phyloP scores from a whole-genome alignment of 805 yeast genomes.

The Komagataella populi region DNA sequence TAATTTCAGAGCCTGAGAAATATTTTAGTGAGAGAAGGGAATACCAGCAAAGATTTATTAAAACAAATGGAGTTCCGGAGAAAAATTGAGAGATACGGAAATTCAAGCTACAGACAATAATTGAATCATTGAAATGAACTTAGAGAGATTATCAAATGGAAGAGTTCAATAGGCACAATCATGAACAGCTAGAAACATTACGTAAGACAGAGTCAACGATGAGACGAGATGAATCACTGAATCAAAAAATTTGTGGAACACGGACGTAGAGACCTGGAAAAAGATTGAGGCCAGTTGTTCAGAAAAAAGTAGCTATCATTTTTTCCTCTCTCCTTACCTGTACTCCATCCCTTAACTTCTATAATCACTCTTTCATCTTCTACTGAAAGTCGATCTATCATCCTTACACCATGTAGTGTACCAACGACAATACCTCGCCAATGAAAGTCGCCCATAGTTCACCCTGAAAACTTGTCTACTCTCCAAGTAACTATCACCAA shows the following conservation, averaged over 20 bases:
- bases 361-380: not conserved
- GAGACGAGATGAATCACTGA: too few species aligned
- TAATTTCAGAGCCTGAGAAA: not conserved
- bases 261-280: too few species aligned
- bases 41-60: not conserved
- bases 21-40: not conserved
- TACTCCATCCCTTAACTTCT: too few species aligned
- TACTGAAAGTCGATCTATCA: not conserved
- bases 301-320: too few species aligned
- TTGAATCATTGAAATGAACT: not conserved
- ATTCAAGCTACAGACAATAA: not conserved
- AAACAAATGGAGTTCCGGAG: not conserved
- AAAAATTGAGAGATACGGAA: not conserved
- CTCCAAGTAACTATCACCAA: conserved; percentile 1
- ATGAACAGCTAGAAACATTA: too few species aligned
- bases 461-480: not conserved
- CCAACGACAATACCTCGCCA: not conserved
- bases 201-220: too few species aligned
- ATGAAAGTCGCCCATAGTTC: not conserved
- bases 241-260: too few species aligned
- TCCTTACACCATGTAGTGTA: not conserved
- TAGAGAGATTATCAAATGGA: too few species aligned
- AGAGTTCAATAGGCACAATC: too few species aligned
- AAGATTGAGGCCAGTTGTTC: too few species aligned
- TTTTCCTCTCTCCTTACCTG: not conserved